phyloP scores from a whole-genome alignment of 148 eudicot species.

The Rheum nobile region DNA sequence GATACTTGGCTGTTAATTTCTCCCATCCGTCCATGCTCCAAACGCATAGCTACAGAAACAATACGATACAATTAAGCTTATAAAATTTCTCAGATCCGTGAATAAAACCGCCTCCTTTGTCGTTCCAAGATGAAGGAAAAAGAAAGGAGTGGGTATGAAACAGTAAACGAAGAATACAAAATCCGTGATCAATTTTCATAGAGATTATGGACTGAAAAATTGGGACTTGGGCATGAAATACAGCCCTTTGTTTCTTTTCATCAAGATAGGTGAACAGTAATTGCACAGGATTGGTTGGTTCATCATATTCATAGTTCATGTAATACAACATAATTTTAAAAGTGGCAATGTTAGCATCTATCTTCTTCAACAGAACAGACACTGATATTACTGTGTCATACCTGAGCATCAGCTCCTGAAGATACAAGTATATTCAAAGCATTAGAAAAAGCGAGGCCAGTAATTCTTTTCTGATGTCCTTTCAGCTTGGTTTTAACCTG shows the following conservation, averaged over 20 bases:
- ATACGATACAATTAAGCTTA: not conserved
- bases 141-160: not conserved
- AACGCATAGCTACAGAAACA: constrained; percentile 19
- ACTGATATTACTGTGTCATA: constrained; percentile 5
- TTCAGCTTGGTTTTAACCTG: constrained; percentile 44
- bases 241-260: not conserved
- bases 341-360: not conserved
- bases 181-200: not conserved
- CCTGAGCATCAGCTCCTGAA: constrained; percentile 55
- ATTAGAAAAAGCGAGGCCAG: constrained; percentile 47
- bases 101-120: not conserved
- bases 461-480: constrained; percentile 40
- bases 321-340: not conserved
- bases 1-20: constrained; percentile 17
- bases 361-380: not conserved
- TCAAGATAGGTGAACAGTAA: not conserved
- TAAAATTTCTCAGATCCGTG: not conserved
- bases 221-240: not conserved
- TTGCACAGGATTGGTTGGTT: not conserved
- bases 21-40: constrained; percentile 43
- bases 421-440: constrained; percentile 35
- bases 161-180: not conserved
- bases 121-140: not conserved
- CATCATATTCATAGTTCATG: not conserved
- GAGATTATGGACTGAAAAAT: not conserved